Evolutionary conservation across 192 early-diverging fungal species (phyloP).

Genomic region (Mortierella antarctica): DNA sequence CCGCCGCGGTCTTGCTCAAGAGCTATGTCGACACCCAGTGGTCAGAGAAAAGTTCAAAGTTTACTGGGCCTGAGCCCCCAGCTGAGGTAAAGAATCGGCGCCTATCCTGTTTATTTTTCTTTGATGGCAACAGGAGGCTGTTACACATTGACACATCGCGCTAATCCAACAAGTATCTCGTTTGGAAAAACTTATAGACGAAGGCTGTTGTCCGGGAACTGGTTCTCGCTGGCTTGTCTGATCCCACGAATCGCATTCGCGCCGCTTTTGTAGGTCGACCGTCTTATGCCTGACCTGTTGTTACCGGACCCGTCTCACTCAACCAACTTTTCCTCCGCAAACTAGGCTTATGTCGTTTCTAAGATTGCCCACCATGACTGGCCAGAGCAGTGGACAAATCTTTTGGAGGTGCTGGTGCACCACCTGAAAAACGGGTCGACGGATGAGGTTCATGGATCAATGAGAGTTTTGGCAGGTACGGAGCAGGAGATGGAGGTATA

Average conservation of each 20-base stretch:
- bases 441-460: constrained; percentile 86
- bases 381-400: constrained; percentile 93
- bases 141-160: no score
- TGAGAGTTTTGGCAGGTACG: constrained; percentile 80
- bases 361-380: constrained; percentile 93
- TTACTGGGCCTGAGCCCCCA: constrained; percentile 68
- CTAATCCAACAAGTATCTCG: no score
- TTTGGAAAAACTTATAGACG: constrained; percentile 50
- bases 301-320: background rate
- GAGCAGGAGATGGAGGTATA: background rate
- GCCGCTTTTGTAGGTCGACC: constrained; percentile 64
- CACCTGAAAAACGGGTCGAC: constrained; percentile 71
- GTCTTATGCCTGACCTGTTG: background rate
- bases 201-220: constrained; percentile 68
- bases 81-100: constrained; percentile 57
- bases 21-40: constrained; percentile 82
- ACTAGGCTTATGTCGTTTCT: constrained; percentile 84
- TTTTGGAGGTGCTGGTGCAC: constrained; percentile 81
- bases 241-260: constrained; percentile 70
- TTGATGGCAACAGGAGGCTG: constrained; percentile 4
- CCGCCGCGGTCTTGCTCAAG: constrained; percentile 78
- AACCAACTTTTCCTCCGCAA: background rate
- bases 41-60: constrained; percentile 67
- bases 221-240: constrained; percentile 68
- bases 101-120: constrained; percentile 1